These are phyloP conservation scores for Epichloe typhina DNA, from an alignment of 2,329 filamentous ascomycete species.

Conservation along the genomic window DNA sequence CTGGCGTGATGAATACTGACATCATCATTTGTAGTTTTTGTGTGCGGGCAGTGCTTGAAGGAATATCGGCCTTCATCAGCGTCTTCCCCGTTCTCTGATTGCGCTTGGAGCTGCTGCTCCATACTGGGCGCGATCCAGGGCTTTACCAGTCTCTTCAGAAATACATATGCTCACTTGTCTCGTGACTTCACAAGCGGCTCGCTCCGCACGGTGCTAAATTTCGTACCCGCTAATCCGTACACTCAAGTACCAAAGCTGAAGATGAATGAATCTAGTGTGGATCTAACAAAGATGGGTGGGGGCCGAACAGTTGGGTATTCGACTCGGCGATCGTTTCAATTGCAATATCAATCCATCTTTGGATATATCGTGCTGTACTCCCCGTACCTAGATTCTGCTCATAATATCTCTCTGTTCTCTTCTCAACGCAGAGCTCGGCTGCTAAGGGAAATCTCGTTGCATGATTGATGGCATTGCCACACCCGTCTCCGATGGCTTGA, in stretches of 20 bases:
- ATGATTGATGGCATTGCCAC: too few relatives aligned
- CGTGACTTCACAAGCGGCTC: not conserved
- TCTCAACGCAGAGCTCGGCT: not conserved
- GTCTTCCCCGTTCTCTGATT: not conserved
- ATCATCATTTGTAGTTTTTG: not conserved
- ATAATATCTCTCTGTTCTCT: not conserved
- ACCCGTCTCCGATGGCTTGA: too few relatives aligned
- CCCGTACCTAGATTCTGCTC: not conserved
- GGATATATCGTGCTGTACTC: not conserved
- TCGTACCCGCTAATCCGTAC: conserved; percentile 8
- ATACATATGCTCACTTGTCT: not conserved
- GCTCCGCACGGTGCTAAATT: conserved; percentile 24
- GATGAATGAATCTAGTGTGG: too few relatives aligned
- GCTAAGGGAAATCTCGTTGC: not conserved
- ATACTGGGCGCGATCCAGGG: not conserved
- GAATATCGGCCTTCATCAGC: too few relatives aligned
- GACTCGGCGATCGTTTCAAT: not conserved
- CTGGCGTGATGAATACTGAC: not conserved
- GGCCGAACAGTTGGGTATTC: not conserved
- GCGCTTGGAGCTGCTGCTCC: not conserved
- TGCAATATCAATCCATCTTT: not conserved
- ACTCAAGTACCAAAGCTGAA: not conserved
- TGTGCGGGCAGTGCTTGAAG: not conserved
- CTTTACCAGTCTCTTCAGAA: not conserved
- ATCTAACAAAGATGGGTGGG: not conserved